Percentiles rank a stretch among this genome's conserved stretches.
phyloP scores from a whole-genome alignment of 2,329 filamentous ascomycete genomes.

The Lachnellula willkommii region DNA sequence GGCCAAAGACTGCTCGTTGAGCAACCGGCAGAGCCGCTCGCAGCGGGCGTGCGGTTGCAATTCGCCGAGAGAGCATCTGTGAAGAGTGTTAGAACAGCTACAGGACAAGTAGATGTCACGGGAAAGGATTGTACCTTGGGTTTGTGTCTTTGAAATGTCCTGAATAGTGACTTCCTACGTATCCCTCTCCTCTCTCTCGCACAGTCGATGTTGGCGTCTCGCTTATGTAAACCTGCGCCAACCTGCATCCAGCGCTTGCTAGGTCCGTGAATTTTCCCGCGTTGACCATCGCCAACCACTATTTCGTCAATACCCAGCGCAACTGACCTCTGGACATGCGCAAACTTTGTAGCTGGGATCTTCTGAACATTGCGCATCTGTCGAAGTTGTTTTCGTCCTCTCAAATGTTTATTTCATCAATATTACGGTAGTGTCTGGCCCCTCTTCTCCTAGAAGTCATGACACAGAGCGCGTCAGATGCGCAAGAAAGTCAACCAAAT shows the following conservation, averaged over 20 bases:
- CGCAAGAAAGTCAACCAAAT: slow-evolving; percentile 28
- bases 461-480: slow-evolving; percentile 33
- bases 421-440: slow-evolving; percentile 41
- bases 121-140: slow-evolving; percentile 7
- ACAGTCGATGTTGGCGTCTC: background rate
- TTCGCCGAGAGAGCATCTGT: slow-evolving; percentile 58
- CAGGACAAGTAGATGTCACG: background rate
- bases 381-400: slow-evolving; percentile 49
- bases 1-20: slow-evolving; percentile 47
- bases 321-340: slow-evolving; percentile 49
- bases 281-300: slow-evolving; percentile 38
- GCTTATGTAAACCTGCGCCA: no score
- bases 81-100: background rate
- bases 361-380: slow-evolving; percentile 43
- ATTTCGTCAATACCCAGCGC: slow-evolving; percentile 31
- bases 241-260: background rate
- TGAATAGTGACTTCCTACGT: background rate
- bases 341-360: slow-evolving; percentile 46
- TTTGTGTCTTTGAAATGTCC: background rate
- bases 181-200: background rate
- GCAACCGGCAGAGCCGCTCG: slow-evolving; percentile 42
- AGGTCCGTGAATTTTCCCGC: no score
- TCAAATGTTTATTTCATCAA: slow-evolving; percentile 56
- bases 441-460: slow-evolving; percentile 27
- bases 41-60: slow-evolving; percentile 47